A percentile compares a stretch with the other conserved stretches of the same genome.
These are phyloP conservation scores for bread wheat (Triticum aestivum) DNA, from an alignment of 176 grass and related monocot species.

Conservation along the genomic window DNA sequence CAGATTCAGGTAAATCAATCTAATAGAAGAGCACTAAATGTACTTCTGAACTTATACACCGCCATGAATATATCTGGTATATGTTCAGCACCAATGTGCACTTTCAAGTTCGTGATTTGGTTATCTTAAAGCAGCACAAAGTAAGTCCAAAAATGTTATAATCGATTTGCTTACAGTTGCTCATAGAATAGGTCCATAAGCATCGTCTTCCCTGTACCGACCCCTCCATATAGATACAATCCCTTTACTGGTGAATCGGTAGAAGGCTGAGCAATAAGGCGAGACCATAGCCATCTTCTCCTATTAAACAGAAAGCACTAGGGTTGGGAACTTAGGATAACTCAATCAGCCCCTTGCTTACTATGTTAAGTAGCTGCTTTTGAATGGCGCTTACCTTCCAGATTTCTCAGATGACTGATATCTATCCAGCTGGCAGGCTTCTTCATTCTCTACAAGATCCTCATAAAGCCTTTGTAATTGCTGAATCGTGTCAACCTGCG, in stretches of 20 bases:
- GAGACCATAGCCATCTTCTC: slow-evolving; percentile 92
- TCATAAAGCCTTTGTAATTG: slow-evolving; percentile 82
- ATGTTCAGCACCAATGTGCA: no score
- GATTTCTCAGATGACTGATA: slow-evolving; percentile 79
- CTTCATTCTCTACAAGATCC: slow-evolving; percentile 64
- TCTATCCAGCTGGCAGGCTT: slow-evolving; percentile 69
- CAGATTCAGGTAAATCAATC: neutral
- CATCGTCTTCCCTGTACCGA: slow-evolving; percentile 93
- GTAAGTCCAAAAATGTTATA: neutral
- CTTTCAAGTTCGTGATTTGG: neutral
- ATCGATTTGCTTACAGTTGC: slow-evolving; percentile 63
- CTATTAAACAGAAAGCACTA: slow-evolving; percentile 40
- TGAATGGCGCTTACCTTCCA: slow-evolving; percentile 41
- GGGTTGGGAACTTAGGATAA: neutral
- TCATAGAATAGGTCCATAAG: slow-evolving; percentile 94
- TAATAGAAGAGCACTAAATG: neutral
- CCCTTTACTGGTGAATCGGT: slow-evolving; percentile 63
- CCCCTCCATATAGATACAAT: slow-evolving; percentile 85
- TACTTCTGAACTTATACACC: neutral
- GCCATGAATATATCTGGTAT: neutral
- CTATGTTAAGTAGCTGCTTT: slow-evolving; percentile 3
- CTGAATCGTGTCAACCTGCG: slow-evolving; percentile 77
- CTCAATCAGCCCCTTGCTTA: neutral
- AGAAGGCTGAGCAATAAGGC: slow-evolving; percentile 61
- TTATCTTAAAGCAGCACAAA: neutral